phyloP scores from a whole-genome alignment of 495 filamentous ascomycete species.

The Hyaloscypha hepaticicola region DNA sequence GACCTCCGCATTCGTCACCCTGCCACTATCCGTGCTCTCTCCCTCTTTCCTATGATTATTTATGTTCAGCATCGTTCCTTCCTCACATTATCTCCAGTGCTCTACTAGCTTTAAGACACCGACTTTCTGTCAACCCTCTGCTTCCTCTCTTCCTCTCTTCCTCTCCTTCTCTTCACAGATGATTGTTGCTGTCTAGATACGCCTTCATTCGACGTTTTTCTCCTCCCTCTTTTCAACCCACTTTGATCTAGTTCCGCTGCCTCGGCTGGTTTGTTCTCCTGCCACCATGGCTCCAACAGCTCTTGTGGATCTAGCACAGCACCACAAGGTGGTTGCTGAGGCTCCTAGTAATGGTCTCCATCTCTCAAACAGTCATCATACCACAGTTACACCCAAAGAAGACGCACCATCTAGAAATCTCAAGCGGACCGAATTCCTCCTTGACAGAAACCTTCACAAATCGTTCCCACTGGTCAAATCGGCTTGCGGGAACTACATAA shows the following conservation, averaged over 20 bases:
- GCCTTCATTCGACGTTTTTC: conserved; percentile 8
- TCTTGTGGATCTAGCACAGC: conserved; percentile 4
- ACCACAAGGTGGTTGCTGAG: not conserved
- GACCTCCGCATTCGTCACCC: not conserved
- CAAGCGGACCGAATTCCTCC: conserved; percentile 15
- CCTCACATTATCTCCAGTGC: not conserved
- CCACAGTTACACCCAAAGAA: not conserved
- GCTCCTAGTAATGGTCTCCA: not conserved
- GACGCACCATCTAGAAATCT: not conserved
- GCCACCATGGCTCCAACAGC: conserved; percentile 22
- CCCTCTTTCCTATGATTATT: not conserved
- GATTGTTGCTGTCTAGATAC: not conserved
- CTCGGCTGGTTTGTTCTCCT: not conserved
- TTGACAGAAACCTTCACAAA: conserved; percentile 29
- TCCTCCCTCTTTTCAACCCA: not conserved
- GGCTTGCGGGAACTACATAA: conserved; percentile 26
- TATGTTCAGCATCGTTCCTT: not conserved
- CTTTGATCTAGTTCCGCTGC: not conserved
- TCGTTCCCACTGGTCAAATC: conserved; percentile 22
- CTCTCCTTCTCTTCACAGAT: conserved; percentile 3
- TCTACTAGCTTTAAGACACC: not conserved
- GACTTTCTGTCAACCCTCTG: not conserved
- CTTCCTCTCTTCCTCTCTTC: not conserved
- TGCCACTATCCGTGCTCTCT: not conserved
- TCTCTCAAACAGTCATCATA: not conserved